Evolutionary conservation across 139 green algal genomes (phyloP).

Genomic region (Bryopsis sp.): DNA sequence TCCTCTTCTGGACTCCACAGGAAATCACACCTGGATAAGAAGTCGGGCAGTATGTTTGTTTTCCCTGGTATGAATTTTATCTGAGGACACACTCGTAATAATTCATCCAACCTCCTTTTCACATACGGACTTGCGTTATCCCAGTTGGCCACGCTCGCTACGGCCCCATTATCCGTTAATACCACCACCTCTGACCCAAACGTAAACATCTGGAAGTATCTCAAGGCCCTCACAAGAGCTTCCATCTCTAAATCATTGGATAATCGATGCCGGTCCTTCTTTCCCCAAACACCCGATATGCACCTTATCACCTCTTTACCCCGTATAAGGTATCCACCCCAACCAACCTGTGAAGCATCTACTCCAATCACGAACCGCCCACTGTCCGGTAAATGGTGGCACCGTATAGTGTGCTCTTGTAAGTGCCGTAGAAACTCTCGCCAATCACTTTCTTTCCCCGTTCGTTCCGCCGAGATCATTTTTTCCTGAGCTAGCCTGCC

Average conservation of each 20-base stretch:
- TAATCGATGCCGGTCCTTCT: neutral
- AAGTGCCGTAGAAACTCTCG: neutral
- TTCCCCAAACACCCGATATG: neutral
- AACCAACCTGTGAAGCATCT: neutral
- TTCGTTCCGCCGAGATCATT: neutral
- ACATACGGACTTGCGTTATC: neutral
- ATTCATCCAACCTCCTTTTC: neutral
- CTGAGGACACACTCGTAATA: neutral
- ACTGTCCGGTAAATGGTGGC: neutral
- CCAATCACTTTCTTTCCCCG: neutral
- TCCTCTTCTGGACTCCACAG: neutral
- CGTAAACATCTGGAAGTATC: neutral
- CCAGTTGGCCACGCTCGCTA: neutral
- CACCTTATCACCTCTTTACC: neutral
- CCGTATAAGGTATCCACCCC: constrained; percentile 3
- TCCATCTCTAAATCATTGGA: neutral
- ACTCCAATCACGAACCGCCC: neutral
- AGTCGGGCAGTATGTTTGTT: constrained; percentile 4
- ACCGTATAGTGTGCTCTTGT: constrained; percentile 2
- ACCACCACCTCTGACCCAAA: neutral
- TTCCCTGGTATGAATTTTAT: neutral
- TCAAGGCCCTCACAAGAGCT: neutral
- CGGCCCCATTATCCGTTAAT: constrained; percentile 5
- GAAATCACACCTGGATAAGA: neutral
- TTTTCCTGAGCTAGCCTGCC: neutral